Evolutionary conservation across 352 stramenopile genomes (phyloP).

Genomic region (Pythium periplocum): DNA sequence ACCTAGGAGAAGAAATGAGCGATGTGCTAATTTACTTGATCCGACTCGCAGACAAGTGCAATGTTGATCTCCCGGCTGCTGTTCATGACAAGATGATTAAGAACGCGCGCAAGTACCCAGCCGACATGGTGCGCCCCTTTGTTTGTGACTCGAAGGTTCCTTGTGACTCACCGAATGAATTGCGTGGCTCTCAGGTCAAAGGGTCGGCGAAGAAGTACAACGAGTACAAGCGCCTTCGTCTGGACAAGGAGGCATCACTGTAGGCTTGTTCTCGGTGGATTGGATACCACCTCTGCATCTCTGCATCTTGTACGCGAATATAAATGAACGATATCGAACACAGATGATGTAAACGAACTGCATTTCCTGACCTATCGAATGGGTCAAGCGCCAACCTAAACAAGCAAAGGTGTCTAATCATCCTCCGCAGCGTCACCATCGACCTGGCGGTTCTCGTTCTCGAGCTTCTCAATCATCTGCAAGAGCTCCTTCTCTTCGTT

Average conservation of each 20-base stretch:
- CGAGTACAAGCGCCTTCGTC: constrained; percentile 64
- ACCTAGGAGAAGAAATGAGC: constrained; percentile 94
- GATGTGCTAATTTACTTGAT: constrained; percentile 97
- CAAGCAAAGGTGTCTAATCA: constrained; percentile 19
- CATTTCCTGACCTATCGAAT: too few relatives aligned
- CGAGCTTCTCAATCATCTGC: constrained; percentile 99
- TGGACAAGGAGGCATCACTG: constrained; percentile 40
- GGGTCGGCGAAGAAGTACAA: constrained; percentile 79
- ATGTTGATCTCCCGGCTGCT: constrained; percentile 84
- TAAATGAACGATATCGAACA: too few relatives aligned
- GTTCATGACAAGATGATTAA: constrained; percentile 92
- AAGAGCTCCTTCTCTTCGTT: constrained; percentile 99
- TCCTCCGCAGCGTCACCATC: constrained; percentile 98
- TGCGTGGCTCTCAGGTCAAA: constrained; percentile 26
- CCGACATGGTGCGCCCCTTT: constrained; percentile 20
- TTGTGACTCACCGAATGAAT: too few relatives aligned
- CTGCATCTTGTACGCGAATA: not conserved
- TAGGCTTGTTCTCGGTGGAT: constrained; percentile 10
- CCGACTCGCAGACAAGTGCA: constrained; percentile 90
- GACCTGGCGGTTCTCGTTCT: constrained; percentile 98
- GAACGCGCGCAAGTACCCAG: constrained; percentile 85
- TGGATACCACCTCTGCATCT: not conserved
- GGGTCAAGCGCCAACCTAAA: too few relatives aligned
- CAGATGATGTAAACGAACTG: too few relatives aligned
- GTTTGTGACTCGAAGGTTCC: too few relatives aligned